These are phyloP conservation scores for Prunus dulcis DNA, from an alignment of 306 rosid species.

Conservation along the genomic window DNA sequence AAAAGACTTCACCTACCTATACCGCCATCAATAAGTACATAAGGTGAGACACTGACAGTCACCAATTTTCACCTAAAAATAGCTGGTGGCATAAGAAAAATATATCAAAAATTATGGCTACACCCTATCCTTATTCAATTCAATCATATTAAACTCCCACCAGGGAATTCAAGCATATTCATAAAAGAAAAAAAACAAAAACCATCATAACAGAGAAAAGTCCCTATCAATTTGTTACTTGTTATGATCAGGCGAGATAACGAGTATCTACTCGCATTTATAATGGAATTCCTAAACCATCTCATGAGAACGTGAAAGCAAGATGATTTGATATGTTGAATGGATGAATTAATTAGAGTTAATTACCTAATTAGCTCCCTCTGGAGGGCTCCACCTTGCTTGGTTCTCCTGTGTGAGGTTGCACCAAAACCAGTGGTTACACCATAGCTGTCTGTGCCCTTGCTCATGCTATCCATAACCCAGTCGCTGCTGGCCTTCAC, in stretches of 20 bases:
- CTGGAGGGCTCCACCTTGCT: slow-evolving; percentile 90
- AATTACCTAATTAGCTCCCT: slow-evolving; percentile 74
- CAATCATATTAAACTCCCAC: no score
- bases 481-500: slow-evolving; percentile 89
- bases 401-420: slow-evolving; percentile 87
- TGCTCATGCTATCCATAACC: slow-evolving; percentile 69
- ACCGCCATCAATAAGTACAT: background rate
- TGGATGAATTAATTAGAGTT: background rate
- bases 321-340: background rate
- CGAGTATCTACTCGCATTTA: no score
- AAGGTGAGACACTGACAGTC: background rate
- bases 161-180: no score
- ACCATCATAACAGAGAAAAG: no score
- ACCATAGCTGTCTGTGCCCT: slow-evolving; percentile 83
- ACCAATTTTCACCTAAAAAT: background rate
- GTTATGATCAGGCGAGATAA: no score
- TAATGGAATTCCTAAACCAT: no score
- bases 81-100: background rate
- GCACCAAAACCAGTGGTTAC: slow-evolving; percentile 95
- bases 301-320: no score
- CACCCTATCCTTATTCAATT: no score
- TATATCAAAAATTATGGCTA: no score
- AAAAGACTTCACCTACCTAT: background rate
- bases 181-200: no score
- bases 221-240: no score